These are phyloP conservation scores for Harrya chromipes DNA, from an alignment of 768 basidiomycete species.

Conservation along the genomic window DNA sequence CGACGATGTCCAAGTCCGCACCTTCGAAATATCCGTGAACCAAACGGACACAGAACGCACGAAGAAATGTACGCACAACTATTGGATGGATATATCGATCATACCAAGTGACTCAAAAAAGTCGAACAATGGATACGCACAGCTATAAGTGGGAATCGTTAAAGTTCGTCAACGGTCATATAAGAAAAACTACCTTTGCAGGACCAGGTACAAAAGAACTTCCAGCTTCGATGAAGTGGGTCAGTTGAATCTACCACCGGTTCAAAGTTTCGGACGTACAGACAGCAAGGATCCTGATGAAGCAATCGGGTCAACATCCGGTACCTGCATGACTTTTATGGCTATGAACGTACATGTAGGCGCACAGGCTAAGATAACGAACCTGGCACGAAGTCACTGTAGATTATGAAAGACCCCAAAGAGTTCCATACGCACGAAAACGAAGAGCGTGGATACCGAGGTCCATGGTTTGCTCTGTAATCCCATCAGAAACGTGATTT, in stretches of 20 bases:
- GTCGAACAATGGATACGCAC: not conserved
- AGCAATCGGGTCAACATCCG: not conserved
- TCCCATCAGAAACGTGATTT: not conserved
- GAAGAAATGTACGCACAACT: not conserved
- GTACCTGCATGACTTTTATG: not conserved
- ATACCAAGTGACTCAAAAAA: not conserved
- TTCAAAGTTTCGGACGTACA: not conserved
- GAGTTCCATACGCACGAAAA: not conserved
- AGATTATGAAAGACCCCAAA: no score
- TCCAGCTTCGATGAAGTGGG: not conserved
- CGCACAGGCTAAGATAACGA: slow-evolving; percentile 1
- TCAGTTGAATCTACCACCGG: not conserved
- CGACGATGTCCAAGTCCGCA: not conserved
- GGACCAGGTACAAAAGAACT: slow-evolving; percentile 1
- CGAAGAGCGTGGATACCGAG: not conserved
- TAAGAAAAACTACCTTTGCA: not conserved
- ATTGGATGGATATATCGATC: not conserved
- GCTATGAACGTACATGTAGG: not conserved
- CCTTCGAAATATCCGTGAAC: not conserved
- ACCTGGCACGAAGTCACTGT: not conserved
- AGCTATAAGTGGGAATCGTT: not conserved
- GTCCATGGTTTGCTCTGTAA: slow-evolving; percentile 1
- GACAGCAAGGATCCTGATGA: not conserved
- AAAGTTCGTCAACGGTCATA: not conserved
- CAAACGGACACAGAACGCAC: no score